phyloP scores from a whole-genome alignment of 768 basidiomycete genomes.

The Termitomyces sp. region DNA sequence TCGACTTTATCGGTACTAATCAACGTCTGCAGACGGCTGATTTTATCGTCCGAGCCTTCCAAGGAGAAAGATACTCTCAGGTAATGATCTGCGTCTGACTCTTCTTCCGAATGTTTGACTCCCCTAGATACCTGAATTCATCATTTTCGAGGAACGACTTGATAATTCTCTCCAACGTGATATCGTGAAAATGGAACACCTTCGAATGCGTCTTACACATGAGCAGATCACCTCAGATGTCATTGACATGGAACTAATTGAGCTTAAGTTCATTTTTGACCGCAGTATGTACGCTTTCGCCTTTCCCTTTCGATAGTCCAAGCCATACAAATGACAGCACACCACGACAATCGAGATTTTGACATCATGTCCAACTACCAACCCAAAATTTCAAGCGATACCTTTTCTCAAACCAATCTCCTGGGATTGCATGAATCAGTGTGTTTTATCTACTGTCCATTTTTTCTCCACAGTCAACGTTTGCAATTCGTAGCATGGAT shows the following conservation, averaged over 20 bases:
- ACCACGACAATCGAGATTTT: conserved; percentile 87
- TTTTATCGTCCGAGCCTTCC: conserved; percentile 74
- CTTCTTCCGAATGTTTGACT: background rate
- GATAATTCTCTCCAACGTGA: conserved; percentile 86
- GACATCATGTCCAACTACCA: conserved; percentile 76
- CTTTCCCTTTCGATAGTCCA: background rate
- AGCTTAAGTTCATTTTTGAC: conserved; percentile 79
- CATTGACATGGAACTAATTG: conserved; percentile 78
- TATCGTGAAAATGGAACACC: conserved; percentile 74
- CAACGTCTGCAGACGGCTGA: conserved; percentile 55
- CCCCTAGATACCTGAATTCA: conserved; percentile 75
- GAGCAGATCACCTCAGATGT: conserved; percentile 67
- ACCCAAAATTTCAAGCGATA: conserved; percentile 40
- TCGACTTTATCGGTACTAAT: background rate
- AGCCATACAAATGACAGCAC: conserved; percentile 32
- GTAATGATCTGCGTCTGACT: conserved; percentile 23
- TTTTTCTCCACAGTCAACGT: background rate
- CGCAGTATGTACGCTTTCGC: conserved; percentile 39
- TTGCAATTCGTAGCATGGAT: conserved; percentile 45
- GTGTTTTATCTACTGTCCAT: background rate
- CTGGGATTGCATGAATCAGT: conserved; percentile 61
- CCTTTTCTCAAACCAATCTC: conserved; percentile 65
- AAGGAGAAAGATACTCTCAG: conserved; percentile 78
- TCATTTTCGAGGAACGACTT: conserved; percentile 71
- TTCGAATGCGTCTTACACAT: conserved; percentile 76